These are phyloP conservation scores for Phialemonium atrogriseum DNA, from an alignment of 2,329 filamentous ascomycete species.

Conservation along the genomic window DNA sequence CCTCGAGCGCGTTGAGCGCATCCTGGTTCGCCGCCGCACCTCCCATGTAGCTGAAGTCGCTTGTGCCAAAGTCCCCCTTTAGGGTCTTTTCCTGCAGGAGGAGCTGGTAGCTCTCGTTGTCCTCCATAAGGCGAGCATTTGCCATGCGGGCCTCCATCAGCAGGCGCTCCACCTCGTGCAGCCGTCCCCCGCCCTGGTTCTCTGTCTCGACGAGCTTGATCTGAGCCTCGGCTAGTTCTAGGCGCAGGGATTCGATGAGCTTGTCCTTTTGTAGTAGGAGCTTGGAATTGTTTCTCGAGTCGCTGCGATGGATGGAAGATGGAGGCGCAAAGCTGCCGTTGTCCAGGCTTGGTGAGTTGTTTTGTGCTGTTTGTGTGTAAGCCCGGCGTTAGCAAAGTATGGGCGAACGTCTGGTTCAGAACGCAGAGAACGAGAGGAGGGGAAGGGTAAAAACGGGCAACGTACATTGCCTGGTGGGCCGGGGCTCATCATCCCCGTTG, in stretches of 20 bases:
- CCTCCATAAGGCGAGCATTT: constrained; percentile 93
- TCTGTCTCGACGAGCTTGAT: constrained; percentile 93
- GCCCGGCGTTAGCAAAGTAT: neutral
- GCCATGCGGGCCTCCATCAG: constrained; percentile 91
- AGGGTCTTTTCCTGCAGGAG: constrained; percentile 91
- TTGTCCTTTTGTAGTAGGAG: constrained; percentile 92
- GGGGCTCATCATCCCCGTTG: constrained; percentile 45
- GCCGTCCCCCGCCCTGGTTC: constrained; percentile 78
- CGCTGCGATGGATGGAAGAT: constrained; percentile 75
- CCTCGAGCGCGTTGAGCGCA: constrained; percentile 56
- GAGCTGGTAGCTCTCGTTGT: constrained; percentile 96
- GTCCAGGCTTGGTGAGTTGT: constrained; percentile 61
- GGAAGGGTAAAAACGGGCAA: constrained; percentile 6
- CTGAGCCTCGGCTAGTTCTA: constrained; percentile 90
- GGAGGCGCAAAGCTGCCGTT: constrained; percentile 78
- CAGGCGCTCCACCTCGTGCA: constrained; percentile 84
- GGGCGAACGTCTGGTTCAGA: neutral
- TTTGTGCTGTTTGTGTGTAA: constrained; percentile 25
- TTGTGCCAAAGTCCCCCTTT: constrained; percentile 83
- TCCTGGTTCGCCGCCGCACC: constrained; percentile 50
- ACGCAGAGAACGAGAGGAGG: neutral
- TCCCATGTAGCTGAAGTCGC: constrained; percentile 66
- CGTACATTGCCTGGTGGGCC: constrained; percentile 51
- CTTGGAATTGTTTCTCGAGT: constrained; percentile 83
- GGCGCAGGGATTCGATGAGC: constrained; percentile 81